These are phyloP conservation scores for Aspergillus quadricinctus DNA, from an alignment of 2,329 filamentous ascomycete species.

Conservation along the genomic window DNA sequence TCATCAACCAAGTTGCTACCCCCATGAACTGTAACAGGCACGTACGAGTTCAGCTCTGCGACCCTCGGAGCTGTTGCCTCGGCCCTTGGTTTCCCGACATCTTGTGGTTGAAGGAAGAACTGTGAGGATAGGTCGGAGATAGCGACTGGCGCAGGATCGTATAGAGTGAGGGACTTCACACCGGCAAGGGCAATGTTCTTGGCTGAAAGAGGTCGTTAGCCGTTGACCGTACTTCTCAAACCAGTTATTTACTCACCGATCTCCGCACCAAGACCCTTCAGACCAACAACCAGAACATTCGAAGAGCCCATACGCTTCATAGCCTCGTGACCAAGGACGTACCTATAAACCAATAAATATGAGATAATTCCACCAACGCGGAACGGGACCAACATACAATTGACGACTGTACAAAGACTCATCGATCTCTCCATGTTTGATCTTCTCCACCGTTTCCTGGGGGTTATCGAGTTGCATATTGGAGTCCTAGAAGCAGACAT, in stretches of 20 bases:
- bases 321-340: slow-evolving; percentile 70
- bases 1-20: slow-evolving; percentile 65
- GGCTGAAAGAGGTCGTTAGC: slow-evolving; percentile 46
- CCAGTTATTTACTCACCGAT: slow-evolving; percentile 51
- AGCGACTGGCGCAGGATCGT: slow-evolving; percentile 78
- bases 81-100: slow-evolving; percentile 89
- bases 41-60: slow-evolving; percentile 93
- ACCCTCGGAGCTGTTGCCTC: slow-evolving; percentile 82
- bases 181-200: slow-evolving; percentile 98
- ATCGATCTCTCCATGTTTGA: slow-evolving; percentile 63
- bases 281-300: slow-evolving; percentile 84
- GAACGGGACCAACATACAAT: slow-evolving; percentile 36
- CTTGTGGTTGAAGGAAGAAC: slow-evolving; percentile 86
- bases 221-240: not conserved
- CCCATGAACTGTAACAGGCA: slow-evolving; percentile 74
- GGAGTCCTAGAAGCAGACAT: slow-evolving; percentile 38
- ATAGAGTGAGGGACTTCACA: slow-evolving; percentile 93
- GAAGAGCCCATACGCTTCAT: slow-evolving; percentile 99
- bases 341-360: slow-evolving; percentile 34
- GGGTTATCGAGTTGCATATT: slow-evolving; percentile 61
- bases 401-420: slow-evolving; percentile 65
- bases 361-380: slow-evolving; percentile 5
- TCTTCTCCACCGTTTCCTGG: slow-evolving; percentile 54
- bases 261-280: slow-evolving; percentile 93
- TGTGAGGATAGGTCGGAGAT: slow-evolving; percentile 92